A percentile compares a stretch with the other conserved stretches of the same genome.
Evolutionary conservation across 202 grass and related monocot species (phyloP).

Genomic region (Sporobolus alterniflorus): DNA sequence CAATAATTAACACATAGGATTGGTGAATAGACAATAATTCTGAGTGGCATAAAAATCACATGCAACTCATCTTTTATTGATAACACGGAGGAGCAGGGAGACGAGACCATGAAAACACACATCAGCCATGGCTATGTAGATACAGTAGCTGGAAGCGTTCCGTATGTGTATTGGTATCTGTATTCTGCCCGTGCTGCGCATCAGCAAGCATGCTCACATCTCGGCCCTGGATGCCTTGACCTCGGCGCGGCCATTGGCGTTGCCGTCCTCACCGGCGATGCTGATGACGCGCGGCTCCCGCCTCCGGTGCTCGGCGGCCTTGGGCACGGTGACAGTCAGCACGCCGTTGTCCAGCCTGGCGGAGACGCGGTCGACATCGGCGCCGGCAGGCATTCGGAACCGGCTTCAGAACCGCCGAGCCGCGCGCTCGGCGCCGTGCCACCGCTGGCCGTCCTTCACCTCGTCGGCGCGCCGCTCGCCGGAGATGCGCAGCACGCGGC

Average conservation of each 20-base stretch:
- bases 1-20: too few relatives aligned
- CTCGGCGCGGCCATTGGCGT: background rate
- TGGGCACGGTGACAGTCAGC: slow-evolving; percentile 54
- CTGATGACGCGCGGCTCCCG: slow-evolving; percentile 46
- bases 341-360: slow-evolving; percentile 49
- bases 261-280: slow-evolving; percentile 28
- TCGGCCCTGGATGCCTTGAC: slow-evolving; percentile 41
- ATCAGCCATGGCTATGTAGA: too few relatives aligned
- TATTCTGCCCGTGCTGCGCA: background rate
- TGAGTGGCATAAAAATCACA: too few relatives aligned
- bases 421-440: slow-evolving; percentile 40
- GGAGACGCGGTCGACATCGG: slow-evolving; percentile 32
- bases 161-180: background rate
- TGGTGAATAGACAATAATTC: too few relatives aligned
- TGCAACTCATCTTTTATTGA: too few relatives aligned
- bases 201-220: slow-evolving; percentile 8
- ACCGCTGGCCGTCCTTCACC: slow-evolving; percentile 35
- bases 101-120: too few relatives aligned
- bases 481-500: slow-evolving; percentile 56
- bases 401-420: slow-evolving; percentile 42
- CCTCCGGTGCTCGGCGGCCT: slow-evolving; percentile 45
- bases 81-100: too few relatives aligned
- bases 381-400: slow-evolving; percentile 44
- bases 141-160: too few relatives aligned
- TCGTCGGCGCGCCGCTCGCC: slow-evolving; percentile 52